phyloP scores from a whole-genome alignment of 805 yeast genomes.

The Lachancea nothofagi region DNA sequence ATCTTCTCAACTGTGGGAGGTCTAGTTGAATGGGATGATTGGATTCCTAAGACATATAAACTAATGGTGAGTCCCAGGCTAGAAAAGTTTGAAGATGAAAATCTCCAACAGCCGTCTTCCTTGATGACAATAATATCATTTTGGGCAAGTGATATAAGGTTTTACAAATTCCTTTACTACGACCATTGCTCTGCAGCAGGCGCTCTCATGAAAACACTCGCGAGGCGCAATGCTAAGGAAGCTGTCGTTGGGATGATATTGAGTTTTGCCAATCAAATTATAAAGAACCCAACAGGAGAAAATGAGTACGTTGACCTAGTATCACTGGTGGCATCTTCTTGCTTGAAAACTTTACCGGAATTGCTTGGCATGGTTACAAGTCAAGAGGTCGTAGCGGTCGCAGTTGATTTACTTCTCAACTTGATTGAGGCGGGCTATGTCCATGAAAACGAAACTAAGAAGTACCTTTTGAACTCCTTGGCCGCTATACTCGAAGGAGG shows the following conservation, averaged over 20 bases:
- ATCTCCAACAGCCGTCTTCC: constrained; percentile 78
- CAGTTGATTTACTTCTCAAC: constrained; percentile 45
- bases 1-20: constrained; percentile 52
- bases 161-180: constrained; percentile 47
- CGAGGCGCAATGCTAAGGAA: constrained; percentile 56
- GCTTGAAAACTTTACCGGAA: constrained; percentile 46
- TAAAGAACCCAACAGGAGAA: constrained; percentile 37
- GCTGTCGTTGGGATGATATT: constrained; percentile 53
- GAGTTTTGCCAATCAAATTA: constrained; percentile 46
- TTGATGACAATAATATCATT: constrained; percentile 58
- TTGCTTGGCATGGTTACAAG: constrained; percentile 38
- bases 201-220: constrained; percentile 52
- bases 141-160: constrained; percentile 46
- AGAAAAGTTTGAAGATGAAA: constrained; percentile 62
- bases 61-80: constrained; percentile 61
- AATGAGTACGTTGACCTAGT: constrained; percentile 46
- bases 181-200: constrained; percentile 51
- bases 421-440: constrained; percentile 56
- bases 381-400: constrained; percentile 45
- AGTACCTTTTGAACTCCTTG: constrained; percentile 50
- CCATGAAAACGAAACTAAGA: constrained; percentile 48
- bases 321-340: constrained; percentile 52
- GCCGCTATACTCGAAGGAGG: constrained; percentile 58
- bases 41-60: constrained; percentile 45
- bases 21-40: constrained; percentile 49